Conservation (phyloP, 2,329 filamentous ascomycete genomes). For the Aspergillus novoparasiticus region DNA sequence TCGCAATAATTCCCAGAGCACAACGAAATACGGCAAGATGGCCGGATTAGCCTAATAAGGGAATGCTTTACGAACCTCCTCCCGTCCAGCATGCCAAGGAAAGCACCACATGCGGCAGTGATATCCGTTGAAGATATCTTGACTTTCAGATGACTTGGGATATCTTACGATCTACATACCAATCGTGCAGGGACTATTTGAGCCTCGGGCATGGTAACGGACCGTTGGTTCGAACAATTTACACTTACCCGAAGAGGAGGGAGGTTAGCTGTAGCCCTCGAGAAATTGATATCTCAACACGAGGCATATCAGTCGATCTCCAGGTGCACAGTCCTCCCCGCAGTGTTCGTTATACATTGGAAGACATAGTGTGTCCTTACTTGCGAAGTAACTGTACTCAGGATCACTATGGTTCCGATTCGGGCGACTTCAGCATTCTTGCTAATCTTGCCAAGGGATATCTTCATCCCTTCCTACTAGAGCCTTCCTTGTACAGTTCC, state of each 20-base stretch:
- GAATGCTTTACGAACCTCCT: background rate
- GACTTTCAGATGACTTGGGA: background rate
- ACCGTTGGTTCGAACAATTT: background rate
- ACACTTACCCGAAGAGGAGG: background rate
- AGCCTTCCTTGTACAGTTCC: background rate
- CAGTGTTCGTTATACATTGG: background rate
- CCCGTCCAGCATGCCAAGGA: constrained; percentile 9
- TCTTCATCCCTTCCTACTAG: constrained; percentile 9
- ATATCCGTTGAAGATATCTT: background rate
- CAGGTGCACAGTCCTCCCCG: background rate
- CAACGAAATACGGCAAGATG: constrained; percentile 7
- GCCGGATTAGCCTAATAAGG: constrained; percentile 9
- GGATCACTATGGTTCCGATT: background rate
- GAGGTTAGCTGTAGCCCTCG: background rate
- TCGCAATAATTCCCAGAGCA: constrained; percentile 2
- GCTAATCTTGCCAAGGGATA: constrained; percentile 18
- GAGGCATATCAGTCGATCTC: background rate
- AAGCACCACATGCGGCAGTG: background rate
- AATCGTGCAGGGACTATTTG: background rate
- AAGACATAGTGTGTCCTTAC: background rate
- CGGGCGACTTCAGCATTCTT: constrained; percentile 4
- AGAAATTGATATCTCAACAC: background rate
- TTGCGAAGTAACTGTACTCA: background rate
- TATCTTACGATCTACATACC: background rate
- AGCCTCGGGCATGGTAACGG: too few species aligned